Evolutionary conservation across 2,329 filamentous ascomycete genomes (phyloP).

Genomic region (Teratosphaeria destructans): DNA sequence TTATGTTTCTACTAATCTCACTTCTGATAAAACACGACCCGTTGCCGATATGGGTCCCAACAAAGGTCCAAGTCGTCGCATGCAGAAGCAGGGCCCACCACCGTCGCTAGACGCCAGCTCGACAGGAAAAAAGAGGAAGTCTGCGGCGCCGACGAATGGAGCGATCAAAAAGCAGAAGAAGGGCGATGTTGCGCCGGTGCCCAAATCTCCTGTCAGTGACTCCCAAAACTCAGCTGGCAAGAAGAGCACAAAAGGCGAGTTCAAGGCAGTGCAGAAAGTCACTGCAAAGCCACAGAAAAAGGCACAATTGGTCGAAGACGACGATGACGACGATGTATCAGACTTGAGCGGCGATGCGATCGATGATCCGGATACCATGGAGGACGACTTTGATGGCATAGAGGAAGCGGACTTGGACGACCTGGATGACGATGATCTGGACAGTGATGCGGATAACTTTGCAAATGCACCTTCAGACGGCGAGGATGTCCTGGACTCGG

Average conservation of each 20-base stretch:
- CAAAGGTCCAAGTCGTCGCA: conserved; percentile 59
- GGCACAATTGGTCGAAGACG: conserved; percentile 22
- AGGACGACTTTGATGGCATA: conserved; percentile 38
- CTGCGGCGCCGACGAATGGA: conserved; percentile 45
- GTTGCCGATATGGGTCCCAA: background rate
- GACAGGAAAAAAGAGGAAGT: conserved; percentile 79
- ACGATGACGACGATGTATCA: conserved; percentile 25
- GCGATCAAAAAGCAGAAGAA: conserved; percentile 57
- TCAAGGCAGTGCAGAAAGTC: conserved; percentile 24
- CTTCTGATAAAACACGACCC: background rate
- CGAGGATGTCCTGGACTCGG: conserved; percentile 52
- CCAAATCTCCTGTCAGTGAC: conserved; percentile 19
- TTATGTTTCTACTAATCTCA: background rate
- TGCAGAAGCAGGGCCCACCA: conserved; percentile 90
- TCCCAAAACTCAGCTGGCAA: conserved; percentile 22
- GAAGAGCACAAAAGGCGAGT: conserved; percentile 18
- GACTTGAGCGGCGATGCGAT: conserved; percentile 21
- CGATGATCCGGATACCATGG: conserved; percentile 31
- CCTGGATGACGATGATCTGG: conserved; percentile 24
- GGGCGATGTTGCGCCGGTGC: conserved; percentile 31
- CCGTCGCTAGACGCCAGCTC: conserved; percentile 66
- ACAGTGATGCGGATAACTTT: conserved; percentile 23
- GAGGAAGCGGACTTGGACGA: conserved; percentile 17
- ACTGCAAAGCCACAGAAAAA: conserved; percentile 20
- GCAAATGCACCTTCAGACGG: conserved; percentile 28